A percentile compares a stretch with the other conserved stretches of the same genome.
Conservation (phyloP, 2,329 filamentous ascomycete species). For the Penicillium hesseltinei region DNA sequence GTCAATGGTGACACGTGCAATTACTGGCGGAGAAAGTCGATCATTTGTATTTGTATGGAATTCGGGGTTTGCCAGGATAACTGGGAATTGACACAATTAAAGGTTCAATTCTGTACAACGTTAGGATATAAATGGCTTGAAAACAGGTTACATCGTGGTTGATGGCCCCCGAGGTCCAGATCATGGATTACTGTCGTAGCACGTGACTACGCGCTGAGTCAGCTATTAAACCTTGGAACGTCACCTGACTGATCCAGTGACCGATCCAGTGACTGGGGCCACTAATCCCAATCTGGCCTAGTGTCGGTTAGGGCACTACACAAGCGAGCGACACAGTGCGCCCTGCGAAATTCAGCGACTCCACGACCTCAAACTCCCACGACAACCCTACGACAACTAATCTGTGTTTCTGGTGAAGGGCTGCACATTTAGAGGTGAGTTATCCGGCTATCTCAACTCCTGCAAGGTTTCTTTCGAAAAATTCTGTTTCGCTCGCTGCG, state of each 20-base stretch:
- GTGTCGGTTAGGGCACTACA: conserved; percentile 42
- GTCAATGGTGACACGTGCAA: background rate
- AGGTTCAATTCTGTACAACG: background rate
- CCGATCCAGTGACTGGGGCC: background rate
- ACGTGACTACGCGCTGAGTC: conserved; percentile 13
- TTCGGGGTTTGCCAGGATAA: background rate
- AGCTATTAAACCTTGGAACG: background rate
- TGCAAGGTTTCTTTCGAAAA: conserved; percentile 22
- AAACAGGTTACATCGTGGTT: background rate
- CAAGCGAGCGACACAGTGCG: conserved; percentile 44
- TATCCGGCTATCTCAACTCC: conserved; percentile 18
- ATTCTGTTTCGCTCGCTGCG: conserved; percentile 28
- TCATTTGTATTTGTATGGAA: background rate
- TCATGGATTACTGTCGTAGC: background rate
- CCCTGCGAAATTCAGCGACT: conserved; percentile 44
- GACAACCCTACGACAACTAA: conserved; percentile 42
- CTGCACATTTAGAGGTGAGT: conserved; percentile 47
- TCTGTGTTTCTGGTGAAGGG: conserved; percentile 47
- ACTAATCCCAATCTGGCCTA: conserved; percentile 30
- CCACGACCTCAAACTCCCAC: conserved; percentile 42
- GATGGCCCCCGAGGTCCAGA: background rate
- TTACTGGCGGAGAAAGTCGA: background rate
- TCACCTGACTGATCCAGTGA: conserved; percentile 24
- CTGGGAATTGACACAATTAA: background rate
- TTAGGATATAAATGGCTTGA: background rate